These are phyloP conservation scores for Pichia terricola DNA, from an alignment of 1,139 yeast genomes.

Conservation along the genomic window DNA sequence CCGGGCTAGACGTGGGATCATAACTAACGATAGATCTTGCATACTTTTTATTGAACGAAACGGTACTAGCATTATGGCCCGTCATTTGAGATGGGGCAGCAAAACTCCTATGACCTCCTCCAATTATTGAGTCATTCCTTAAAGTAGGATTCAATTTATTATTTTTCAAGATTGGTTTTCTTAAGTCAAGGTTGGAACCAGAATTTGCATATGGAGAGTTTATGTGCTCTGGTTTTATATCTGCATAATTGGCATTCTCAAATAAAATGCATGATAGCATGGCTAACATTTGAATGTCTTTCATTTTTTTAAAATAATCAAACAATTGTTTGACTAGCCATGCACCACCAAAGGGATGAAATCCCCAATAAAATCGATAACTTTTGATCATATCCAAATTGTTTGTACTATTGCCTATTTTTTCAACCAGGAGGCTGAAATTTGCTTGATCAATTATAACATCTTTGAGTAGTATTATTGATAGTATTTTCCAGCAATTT, in stretches of 20 bases:
- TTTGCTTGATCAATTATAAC: constrained; percentile 16
- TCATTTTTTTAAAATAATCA: constrained; percentile 50
- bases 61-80: constrained; percentile 8
- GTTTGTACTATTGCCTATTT: constrained; percentile 11
- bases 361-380: constrained; percentile 56
- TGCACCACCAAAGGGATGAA: constrained; percentile 70
- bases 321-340: constrained; percentile 65
- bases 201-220: constrained; percentile 35
- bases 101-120: background rate
- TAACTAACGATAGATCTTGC: constrained; percentile 11
- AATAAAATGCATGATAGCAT: constrained; percentile 67
- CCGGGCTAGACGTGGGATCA: constrained; percentile 9
- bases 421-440: constrained; percentile 9
- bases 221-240: constrained; percentile 13
- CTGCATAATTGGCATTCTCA: constrained; percentile 27
- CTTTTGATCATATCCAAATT: constrained; percentile 10
- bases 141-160: background rate
- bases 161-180: constrained; percentile 1
- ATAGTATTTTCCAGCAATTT: constrained; percentile 70
- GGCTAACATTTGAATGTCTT: constrained; percentile 83
- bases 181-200: constrained; percentile 15
- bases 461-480: constrained; percentile 30
- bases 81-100: background rate
- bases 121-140: background rate
- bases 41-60: constrained; percentile 16